phyloP scores from a whole-genome alignment of 192 early-diverging fungal species.

The Backusella tuberculispora region DNA sequence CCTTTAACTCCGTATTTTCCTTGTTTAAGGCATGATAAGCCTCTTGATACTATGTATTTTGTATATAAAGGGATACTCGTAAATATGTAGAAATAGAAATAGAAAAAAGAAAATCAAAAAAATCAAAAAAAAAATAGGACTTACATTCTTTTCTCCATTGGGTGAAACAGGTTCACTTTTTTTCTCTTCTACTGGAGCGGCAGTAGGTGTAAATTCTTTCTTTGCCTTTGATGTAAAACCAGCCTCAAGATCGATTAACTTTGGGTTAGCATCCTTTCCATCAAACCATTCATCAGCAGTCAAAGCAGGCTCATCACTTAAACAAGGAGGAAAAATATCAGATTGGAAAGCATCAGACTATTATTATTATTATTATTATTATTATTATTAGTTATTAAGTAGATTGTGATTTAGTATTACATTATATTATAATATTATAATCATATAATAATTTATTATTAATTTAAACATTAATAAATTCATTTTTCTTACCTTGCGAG shows the following conservation, averaged over 20 bases:
- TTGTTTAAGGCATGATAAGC: constrained; percentile 73
- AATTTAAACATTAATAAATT: background rate
- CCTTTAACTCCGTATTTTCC: constrained; percentile 86
- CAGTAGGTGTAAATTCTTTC: constrained; percentile 82
- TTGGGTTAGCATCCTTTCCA: constrained; percentile 84
- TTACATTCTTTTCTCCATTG: constrained; percentile 60
- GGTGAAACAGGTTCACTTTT: constrained; percentile 33
- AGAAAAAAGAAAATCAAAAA: constrained; percentile 4
- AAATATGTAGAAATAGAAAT: background rate
- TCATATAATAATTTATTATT: background rate
- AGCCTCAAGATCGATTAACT: constrained; percentile 71
- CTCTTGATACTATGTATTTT: constrained; percentile 64
- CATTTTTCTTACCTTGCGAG: constrained; percentile 73
- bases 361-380: background rate
- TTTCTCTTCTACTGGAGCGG: constrained; percentile 52
- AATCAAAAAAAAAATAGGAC: background rate
- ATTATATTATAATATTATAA: too few relatives aligned
- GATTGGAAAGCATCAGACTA: constrained; percentile 96
- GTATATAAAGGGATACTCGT: background rate
- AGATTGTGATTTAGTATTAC: too few relatives aligned
- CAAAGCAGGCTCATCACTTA: constrained; percentile 80
- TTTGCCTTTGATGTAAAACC: constrained; percentile 67
- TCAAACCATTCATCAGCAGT: constrained; percentile 92
- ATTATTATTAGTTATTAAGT: too few relatives aligned
- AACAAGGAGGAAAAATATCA: constrained; percentile 91